phyloP scores from a whole-genome alignment of 2,329 filamentous ascomycete species.

The Daldinia sp. region DNA sequence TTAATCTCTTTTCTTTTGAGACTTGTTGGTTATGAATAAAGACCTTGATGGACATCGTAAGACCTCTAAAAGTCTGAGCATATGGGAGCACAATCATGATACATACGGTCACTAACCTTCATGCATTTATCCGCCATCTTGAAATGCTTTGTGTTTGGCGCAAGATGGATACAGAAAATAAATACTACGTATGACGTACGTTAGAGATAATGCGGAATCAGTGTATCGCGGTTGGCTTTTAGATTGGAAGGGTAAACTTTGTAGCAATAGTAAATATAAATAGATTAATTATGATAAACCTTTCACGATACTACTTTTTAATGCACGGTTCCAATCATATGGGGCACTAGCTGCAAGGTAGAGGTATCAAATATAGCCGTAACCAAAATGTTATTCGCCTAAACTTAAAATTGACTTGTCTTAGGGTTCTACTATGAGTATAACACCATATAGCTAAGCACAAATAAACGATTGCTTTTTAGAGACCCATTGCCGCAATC shows the following conservation, averaged over 20 bases:
- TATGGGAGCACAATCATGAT: not conserved
- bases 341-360: not conserved
- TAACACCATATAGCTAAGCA: not conserved
- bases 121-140: conserved; percentile 9
- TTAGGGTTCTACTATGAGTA: not conserved
- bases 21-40: not conserved
- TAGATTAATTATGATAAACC: no score
- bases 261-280: not conserved
- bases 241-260: not conserved
- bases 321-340: no score
- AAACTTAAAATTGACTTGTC: not conserved
- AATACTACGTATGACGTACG: not conserved
- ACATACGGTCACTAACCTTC: not conserved
- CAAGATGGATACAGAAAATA: not conserved
- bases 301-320: no score
- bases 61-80: not conserved
- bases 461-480: conserved; percentile 8
- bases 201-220: not conserved
- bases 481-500: conserved; percentile 26
- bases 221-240: not conserved
- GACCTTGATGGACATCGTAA: conserved; percentile 1
- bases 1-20: not conserved
- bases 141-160: not conserved
- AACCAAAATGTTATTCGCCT: no score
- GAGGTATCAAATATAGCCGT: conserved; percentile 6